Conservation (phyloP, 73 alveolate species). For the Uronychia setigera region DNA sequence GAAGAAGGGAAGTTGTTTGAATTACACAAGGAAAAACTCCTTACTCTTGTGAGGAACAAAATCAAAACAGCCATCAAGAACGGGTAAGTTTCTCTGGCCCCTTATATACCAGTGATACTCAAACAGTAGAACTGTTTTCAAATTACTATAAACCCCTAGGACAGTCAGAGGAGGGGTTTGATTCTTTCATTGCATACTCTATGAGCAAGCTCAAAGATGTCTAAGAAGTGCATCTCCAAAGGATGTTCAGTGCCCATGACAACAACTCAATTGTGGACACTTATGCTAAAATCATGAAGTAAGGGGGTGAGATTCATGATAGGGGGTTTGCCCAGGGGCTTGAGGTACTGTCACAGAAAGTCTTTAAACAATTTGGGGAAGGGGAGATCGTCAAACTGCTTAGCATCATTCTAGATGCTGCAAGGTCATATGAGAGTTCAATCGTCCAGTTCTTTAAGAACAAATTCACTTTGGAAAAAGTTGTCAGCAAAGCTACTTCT, state of each 20-base stretch:
- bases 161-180: background rate
- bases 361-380: background rate
- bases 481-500: background rate
- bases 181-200: background rate
- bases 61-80: background rate
- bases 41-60: background rate
- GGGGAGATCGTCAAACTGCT: background rate
- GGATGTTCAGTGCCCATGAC: background rate
- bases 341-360: background rate
- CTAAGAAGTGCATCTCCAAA: background rate
- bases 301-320: background rate
- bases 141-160: background rate
- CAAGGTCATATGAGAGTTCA: background rate
- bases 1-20: background rate
- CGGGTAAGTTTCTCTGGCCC: background rate
- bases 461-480: background rate
- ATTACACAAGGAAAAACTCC: background rate
- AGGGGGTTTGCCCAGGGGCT: constrained; percentile 1
- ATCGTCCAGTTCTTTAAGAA: background rate
- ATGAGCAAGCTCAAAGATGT: background rate
- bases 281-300: background rate
- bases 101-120: background rate
- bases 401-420: background rate
- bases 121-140: background rate
- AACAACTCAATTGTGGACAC: background rate